Evolutionary conservation across 2,329 filamentous ascomycete genomes (phyloP), one percentile per base, ranked within the genome.

Genomic region (Monosporascus sp.): DNA sequence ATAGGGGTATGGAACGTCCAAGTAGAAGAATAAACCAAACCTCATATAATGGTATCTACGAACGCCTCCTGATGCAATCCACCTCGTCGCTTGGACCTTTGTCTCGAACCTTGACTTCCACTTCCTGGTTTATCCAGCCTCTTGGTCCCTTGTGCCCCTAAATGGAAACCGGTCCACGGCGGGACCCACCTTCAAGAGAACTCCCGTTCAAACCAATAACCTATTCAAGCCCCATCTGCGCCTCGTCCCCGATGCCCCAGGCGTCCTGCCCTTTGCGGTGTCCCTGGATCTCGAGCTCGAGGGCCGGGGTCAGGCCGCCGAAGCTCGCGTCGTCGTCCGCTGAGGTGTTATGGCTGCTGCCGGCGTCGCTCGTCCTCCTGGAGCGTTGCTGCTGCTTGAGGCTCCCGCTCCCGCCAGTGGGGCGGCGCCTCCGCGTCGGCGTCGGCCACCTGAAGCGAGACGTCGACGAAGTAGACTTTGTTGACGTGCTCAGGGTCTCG

Each of bases 241-340:
- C 84, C 65, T 96, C 91, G 67, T 96, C 91, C 1, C 89, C 88
- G 49, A 95, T 80, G 0, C 89, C 89, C 85, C 91, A 91, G 63
- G 83, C 81, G 3, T 71, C 80, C 60, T 74, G 85, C 60, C 80
- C 83, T 64, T 72, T 74, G 58, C 77, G 70, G 58, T 78, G 66
- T 59, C 77, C 75, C 69, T 84, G 74, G 63, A 82, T 71, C 68
- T 80, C 74, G 48, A 82, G 65, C 52, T 79, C 76, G 5, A 80
- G 66, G 51, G 62, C 62, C 2, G 67, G 66, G 22, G 63, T 63
- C 17, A 69, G 51, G 35, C 61, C 58, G 18, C 60, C 62, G 17
- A 48, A 40, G 26, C 31, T 28, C 17, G n/a, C 14, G 37, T 63
- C 63, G 37, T 62, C 63, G 1, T 64, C 63, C 17, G 63, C 63